Evolutionary conservation across 129 eudicot species (phyloP), one percentile per base, ranked within the genome.

Genomic region (Cynara cardunculus): DNA sequence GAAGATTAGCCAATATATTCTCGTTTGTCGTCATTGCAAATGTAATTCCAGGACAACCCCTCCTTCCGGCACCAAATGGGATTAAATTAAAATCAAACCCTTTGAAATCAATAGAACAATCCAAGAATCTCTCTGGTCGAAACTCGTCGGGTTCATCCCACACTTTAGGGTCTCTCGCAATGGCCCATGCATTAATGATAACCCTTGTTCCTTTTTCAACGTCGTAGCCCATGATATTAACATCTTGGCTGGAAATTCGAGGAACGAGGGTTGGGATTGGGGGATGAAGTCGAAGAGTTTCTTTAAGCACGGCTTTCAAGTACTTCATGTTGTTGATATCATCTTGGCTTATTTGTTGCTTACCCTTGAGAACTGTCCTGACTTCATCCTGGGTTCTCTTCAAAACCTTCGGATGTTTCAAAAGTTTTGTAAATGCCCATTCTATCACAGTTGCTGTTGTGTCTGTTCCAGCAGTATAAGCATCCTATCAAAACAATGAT

Each of bases 41-140:
- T n/a, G 80, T 34, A 2, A 84, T 81, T 71, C 89, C 91, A 2
- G 87, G 94, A 22, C 89, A 87, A 4, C 80, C 79, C 59, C 94
- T 83, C n/a, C 91, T 78, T 2, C 89, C 91, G 0, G 87, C 80
- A 30, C 91, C 94, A 37, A 90, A 90, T 1, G 89, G 89, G 69
- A 90, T 78, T 9, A 87, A 24, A 30, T 87, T 27, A 64, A 87
- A 90, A 31, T 87, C 87, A 19, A 59, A 71, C 1, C 87, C 87
- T 69, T 71, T 75, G 21, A 78, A 84, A 56, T 87, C 89, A 10
- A 80, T 26, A n/a, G 69, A n/a, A 34, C 75, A 25, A 32, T 65
- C 71, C 56, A 86, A 30, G 71, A 90, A 90, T 78, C 94, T 86
- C 28, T 88, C 90, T 0, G 87, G 91, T 4, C 30, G 26, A 72